Percentiles rank a stretch among this genome's conserved stretches.
phyloP scores from a whole-genome alignment of 2,329 filamentous ascomycete genomes.

The Pseudopithomyces maydicus region DNA sequence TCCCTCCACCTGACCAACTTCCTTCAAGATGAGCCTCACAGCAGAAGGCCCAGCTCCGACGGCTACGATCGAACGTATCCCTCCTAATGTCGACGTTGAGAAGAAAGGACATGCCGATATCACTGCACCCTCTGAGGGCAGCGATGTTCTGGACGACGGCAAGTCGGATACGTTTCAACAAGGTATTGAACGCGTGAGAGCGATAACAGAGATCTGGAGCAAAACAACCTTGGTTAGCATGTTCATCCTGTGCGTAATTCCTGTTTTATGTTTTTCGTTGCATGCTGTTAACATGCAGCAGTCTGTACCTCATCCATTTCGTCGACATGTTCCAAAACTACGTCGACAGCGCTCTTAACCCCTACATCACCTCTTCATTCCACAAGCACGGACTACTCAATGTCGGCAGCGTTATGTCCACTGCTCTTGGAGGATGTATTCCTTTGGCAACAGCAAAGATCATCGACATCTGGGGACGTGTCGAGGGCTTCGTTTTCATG shows the following conservation, averaged over 20 bases:
- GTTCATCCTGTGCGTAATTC: constrained; percentile 43
- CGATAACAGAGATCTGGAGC: constrained; percentile 48
- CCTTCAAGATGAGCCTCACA: constrained; percentile 15
- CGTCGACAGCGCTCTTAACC: constrained; percentile 46
- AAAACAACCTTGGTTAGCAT: constrained; percentile 43
- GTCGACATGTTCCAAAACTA: constrained; percentile 55
- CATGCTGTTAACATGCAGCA: constrained; percentile 16
- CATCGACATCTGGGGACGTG: constrained; percentile 49
- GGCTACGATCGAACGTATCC: constrained; percentile 11
- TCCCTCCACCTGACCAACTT: constrained; percentile 6
- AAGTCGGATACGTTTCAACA: constrained; percentile 40
- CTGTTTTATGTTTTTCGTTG: neutral
- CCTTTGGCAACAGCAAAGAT: constrained; percentile 47
- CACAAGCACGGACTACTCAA: constrained; percentile 40
- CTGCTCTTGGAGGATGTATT: constrained; percentile 42
- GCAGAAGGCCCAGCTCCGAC: constrained; percentile 18
- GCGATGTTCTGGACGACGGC: constrained; percentile 20
- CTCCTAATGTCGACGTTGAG: constrained; percentile 25
- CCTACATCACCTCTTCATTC: constrained; percentile 49
- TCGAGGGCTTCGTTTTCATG: constrained; percentile 46
- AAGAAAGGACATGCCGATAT: constrained; percentile 19
- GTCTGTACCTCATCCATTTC: constrained; percentile 55
- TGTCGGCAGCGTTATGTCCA: constrained; percentile 42
- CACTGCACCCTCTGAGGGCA: constrained; percentile 11
- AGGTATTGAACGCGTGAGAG: constrained; percentile 47